Conservation (phyloP, 164 flowering plant species). For the Pachysandra terminalis region DNA sequence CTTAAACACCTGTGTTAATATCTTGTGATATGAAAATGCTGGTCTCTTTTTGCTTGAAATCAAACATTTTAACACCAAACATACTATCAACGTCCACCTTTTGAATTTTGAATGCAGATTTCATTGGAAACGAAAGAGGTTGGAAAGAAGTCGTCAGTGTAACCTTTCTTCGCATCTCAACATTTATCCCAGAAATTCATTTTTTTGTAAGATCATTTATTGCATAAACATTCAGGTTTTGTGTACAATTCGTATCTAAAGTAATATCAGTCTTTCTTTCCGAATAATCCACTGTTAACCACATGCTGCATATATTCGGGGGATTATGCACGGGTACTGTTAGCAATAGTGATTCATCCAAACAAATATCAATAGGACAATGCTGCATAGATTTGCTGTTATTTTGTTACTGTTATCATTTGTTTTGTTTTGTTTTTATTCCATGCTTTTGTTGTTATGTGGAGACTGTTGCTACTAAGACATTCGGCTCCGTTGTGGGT, state of each 20-base stretch:
- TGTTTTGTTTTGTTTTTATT: too few species aligned
- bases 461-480: too few species aligned
- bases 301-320: too few species aligned
- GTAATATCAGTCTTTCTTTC: neutral
- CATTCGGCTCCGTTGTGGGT: too few species aligned
- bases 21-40: neutral
- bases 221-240: neutral
- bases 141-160: constrained; percentile 9
- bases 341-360: neutral
- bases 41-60: neutral
- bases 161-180: neutral
- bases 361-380: neutral
- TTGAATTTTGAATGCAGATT: constrained; percentile 28
- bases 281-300: neutral
- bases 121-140: constrained; percentile 30
- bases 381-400: neutral
- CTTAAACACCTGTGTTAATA: too few species aligned
- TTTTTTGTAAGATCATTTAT: neutral
- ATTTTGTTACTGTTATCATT: too few species aligned
- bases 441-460: too few species aligned
- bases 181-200: constrained; percentile 5
- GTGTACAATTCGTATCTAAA: too few species aligned
- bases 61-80: neutral
- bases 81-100: neutral
- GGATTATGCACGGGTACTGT: too few species aligned